These are phyloP conservation scores for Musa troglodytarum DNA, from an alignment of 176 grass and related monocot species.

Conservation along the genomic window DNA sequence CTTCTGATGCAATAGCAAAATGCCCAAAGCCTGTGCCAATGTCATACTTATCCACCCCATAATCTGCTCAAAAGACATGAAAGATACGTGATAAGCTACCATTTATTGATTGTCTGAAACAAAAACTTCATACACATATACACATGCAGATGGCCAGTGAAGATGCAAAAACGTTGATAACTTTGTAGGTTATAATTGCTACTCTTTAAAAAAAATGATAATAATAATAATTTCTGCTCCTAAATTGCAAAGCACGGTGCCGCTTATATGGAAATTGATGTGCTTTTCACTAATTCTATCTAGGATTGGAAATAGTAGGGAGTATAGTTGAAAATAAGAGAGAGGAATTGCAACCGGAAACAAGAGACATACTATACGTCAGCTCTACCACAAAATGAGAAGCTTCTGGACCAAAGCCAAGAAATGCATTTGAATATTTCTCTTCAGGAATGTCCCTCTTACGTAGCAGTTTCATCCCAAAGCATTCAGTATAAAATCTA, in stretches of 20 bases:
- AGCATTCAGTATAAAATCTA: constrained; percentile 91
- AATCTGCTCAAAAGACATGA: constrained; percentile 40
- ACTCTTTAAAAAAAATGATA: too few relatives aligned
- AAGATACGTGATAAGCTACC: background rate
- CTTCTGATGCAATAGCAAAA: constrained; percentile 87
- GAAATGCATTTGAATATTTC: constrained; percentile 93
- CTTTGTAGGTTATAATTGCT: too few relatives aligned
- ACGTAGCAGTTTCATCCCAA: constrained; percentile 82
- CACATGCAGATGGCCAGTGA: background rate
- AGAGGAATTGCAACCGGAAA: background rate
- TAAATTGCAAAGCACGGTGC: constrained; percentile 2
- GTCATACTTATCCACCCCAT: constrained; percentile 91
- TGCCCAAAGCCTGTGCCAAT: constrained; percentile 93
- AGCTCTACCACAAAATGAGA: constrained; percentile 83
- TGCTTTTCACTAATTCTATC: background rate
- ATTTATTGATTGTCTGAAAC: background rate
- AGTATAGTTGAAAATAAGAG: background rate
- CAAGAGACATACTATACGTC: constrained; percentile 62
- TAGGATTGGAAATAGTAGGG: background rate
- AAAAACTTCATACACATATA: background rate
- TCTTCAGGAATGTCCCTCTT: constrained; percentile 90
- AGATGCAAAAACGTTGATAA: too few relatives aligned
- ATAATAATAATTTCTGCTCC: background rate
- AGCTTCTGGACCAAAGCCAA: constrained; percentile 82
- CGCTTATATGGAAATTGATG: background rate